phyloP scores from a whole-genome alignment of 805 yeast genomes.

The Wickerhamiella slavikovae region DNA sequence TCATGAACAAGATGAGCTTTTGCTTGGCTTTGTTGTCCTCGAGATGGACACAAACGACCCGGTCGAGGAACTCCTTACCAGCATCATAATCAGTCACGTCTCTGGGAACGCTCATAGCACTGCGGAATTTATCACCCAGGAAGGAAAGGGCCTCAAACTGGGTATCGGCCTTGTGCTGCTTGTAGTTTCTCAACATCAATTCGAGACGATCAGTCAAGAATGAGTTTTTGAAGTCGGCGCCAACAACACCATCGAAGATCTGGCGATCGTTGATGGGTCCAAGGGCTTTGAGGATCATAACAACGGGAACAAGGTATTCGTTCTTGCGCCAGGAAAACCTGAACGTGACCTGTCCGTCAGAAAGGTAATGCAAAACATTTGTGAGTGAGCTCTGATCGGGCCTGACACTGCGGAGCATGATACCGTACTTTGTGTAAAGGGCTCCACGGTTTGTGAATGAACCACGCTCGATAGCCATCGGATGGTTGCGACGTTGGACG shows the following conservation, averaged over 20 bases:
- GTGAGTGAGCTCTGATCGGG: constrained; percentile 97
- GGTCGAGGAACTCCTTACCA: constrained; percentile 61
- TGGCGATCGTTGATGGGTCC: constrained; percentile 84
- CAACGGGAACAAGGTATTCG: constrained; percentile 83
- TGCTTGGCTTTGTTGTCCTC: constrained; percentile 59
- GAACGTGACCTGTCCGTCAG: constrained; percentile 90
- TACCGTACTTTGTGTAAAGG: constrained; percentile 71
- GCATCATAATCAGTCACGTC: constrained; percentile 80
- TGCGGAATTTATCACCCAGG: constrained; percentile 88
- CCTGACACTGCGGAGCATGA: constrained; percentile 82
- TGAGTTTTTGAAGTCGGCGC: constrained; percentile 67
- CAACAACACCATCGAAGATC: constrained; percentile 89
- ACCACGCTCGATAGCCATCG: constrained; percentile 93
- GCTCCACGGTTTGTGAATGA: constrained; percentile 90
- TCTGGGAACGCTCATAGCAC: constrained; percentile 74
- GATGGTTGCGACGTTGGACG: constrained; percentile 93
- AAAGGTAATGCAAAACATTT: constrained; percentile 86
- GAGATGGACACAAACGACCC: constrained; percentile 81
- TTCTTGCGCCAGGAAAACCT: constrained; percentile 94
- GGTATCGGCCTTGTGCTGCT: constrained; percentile 55
- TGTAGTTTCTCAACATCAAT: constrained; percentile 71
- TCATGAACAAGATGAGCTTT: constrained; percentile 77
- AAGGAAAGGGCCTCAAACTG: constrained; percentile 82
- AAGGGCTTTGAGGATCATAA: constrained; percentile 80
- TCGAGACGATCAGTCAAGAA: constrained; percentile 97